Base-by-base conservation (phyloP, 306 rosid genomes). In the Cucumis cinereus region DNA sequence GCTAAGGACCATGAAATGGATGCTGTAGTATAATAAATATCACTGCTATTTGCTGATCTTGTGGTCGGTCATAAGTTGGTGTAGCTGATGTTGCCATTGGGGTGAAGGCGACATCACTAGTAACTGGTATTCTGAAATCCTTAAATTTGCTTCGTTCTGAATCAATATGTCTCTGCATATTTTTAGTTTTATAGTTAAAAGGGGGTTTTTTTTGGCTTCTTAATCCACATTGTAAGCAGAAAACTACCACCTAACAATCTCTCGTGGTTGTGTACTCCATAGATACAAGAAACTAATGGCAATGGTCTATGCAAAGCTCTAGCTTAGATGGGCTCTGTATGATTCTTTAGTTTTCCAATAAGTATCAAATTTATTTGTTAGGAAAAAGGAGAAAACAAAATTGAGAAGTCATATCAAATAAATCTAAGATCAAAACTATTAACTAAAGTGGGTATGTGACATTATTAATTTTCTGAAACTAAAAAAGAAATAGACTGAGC, bases 1-100 rank as follows among this genome's bases (percentile, higher is more conserved):
- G 75, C 75, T 45, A 70, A 45, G 24, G 75, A 70, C 57, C 57
- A 14, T 70, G 75, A 47, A 45, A 70, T 70, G 57, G 58, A 45
- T 70, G 75, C 40, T 3, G 75, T 70, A 70, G 75, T 70, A 45
- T 47, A 70, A 26, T 45, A 69, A 70, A 70, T 70, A 70, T 43
- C 40, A 70, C 40, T 47, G 40, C 7, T 43, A 68, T 43, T 68
- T 43, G 74, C 74, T 43, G 74, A 68, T 66, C 73, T 22, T 43
- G 54, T 68, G 57, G 75, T 45, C 10, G 75, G 75, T 70, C 75
- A 70, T 70, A 45, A 70, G 75, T 70, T 70, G 75, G 75, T 70
- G 75, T 70, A 70, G 75, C 75, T 70, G 75, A 70, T 70, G 75
- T 70, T 70, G 75, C 75, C 75, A 70, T 70, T 45, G 57, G 16